Evolutionary conservation across 345 rosid genomes (phyloP).

Genomic region (Brassica napus): DNA sequence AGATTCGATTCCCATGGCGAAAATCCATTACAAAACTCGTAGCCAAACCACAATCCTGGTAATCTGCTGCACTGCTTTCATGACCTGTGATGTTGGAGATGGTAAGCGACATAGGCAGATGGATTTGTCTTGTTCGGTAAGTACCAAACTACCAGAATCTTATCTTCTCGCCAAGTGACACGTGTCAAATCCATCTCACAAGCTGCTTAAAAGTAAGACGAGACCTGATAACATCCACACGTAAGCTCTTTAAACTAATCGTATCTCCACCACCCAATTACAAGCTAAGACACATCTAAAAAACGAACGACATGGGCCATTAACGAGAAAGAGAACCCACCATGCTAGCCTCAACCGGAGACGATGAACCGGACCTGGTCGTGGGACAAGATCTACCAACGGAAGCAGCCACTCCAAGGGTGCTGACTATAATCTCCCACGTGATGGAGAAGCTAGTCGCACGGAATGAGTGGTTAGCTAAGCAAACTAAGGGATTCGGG

Average conservation of each 20-base stretch:
- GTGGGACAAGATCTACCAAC: constrained; percentile 30
- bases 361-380: constrained; percentile 33
- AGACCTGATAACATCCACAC: constrained; percentile 34
- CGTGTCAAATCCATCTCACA: constrained; percentile 26
- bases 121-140: background rate
- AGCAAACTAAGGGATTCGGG: constrained; percentile 41
- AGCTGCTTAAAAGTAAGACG: constrained; percentile 13
- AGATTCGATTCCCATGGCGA: constrained; percentile 79
- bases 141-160: background rate
- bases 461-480: constrained; percentile 62
- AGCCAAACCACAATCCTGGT: constrained; percentile 43
- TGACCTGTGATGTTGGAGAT: constrained; percentile 58
- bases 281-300: constrained; percentile 21
- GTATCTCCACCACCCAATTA: constrained; percentile 36
- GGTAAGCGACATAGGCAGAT: constrained; percentile 46
- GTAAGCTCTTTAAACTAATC: constrained; percentile 19
- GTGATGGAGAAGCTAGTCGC: constrained; percentile 76
- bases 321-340: constrained; percentile 17
- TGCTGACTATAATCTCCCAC: constrained; percentile 61
- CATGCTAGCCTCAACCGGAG: constrained; percentile 36
- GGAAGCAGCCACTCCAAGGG: constrained; percentile 56
- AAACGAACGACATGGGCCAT: constrained; percentile 34
- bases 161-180: constrained; percentile 25
- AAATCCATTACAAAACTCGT: constrained; percentile 45
- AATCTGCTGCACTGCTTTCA: constrained; percentile 46